Evolutionary conservation across 2,329 filamentous ascomycete genomes (phyloP).

Genomic region (Alternaria novae-zelandiae): DNA sequence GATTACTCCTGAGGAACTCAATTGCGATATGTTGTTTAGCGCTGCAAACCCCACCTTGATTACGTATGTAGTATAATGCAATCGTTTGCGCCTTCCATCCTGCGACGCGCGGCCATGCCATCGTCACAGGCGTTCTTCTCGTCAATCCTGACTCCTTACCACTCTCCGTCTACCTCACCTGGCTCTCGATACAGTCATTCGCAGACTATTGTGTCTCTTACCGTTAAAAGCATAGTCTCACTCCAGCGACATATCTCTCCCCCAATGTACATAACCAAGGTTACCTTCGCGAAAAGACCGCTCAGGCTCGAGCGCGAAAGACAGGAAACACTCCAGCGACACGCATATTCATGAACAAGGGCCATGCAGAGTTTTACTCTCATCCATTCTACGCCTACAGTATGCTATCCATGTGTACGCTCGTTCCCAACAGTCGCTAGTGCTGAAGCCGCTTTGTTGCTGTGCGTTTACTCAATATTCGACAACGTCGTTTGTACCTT

Average conservation of each 20-base stretch:
- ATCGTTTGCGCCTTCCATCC: not conserved
- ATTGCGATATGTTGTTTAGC: not conserved
- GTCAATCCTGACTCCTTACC: not conserved
- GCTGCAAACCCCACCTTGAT: not conserved
- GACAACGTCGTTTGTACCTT: not conserved
- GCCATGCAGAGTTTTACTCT: rapidly evolving
- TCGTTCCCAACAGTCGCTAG: rapidly evolving
- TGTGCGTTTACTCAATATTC: not conserved
- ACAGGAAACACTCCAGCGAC: not conserved
- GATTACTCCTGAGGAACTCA: not conserved
- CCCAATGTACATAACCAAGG: no score
- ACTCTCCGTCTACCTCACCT: rapidly evolving
- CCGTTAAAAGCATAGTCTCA: not conserved
- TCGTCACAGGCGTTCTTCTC: not conserved
- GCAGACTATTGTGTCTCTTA: not conserved
- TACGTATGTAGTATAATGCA: not conserved
- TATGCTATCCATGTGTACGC: not conserved
- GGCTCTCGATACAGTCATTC: not conserved
- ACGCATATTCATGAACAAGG: rapidly evolving
- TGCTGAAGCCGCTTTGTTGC: not conserved
- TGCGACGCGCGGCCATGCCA: not conserved
- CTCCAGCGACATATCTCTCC: rapidly evolving
- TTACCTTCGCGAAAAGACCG: no score
- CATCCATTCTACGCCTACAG: not conserved
- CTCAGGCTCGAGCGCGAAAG: no score